Conservation (phyloP, 441 rosid species). For the Geranium incanum region DNA sequence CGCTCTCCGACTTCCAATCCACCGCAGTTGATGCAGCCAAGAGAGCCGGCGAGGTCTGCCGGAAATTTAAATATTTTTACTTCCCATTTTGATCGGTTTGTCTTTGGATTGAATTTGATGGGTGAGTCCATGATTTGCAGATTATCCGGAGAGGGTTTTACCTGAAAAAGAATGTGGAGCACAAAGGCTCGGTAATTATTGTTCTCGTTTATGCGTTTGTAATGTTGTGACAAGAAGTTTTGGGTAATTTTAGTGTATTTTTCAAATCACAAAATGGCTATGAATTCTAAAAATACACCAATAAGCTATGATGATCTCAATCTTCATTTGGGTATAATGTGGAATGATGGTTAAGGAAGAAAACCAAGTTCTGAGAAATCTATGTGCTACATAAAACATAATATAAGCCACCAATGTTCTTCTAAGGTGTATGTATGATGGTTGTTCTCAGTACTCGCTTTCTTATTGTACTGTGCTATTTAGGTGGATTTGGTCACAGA, state of each 20-base stretch:
- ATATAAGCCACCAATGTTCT: too few species aligned
- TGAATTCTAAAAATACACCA: too few species aligned
- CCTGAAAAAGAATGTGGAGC: slow-evolving; percentile 81
- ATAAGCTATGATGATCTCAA: too few species aligned
- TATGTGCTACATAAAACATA: too few species aligned
- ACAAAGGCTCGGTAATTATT: slow-evolving; percentile 66
- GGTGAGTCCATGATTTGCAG: slow-evolving; percentile 29
- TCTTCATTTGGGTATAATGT: too few species aligned
- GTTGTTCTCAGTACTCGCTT: not conserved
- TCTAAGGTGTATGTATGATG: not conserved
- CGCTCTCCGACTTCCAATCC: slow-evolving; percentile 42
- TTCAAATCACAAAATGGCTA: too few species aligned
- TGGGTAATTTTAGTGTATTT: not conserved
- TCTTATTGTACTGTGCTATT: slow-evolving; percentile 4
- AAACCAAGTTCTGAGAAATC: too few species aligned
- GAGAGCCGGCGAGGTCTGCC: slow-evolving; percentile 70
- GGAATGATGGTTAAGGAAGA: too few species aligned
- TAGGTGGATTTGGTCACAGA: slow-evolving; percentile 96
- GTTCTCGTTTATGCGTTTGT: not conserved
- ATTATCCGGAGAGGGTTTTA: slow-evolving; percentile 70
- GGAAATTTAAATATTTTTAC: not conserved
- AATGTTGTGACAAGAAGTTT: not conserved
- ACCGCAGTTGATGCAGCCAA: slow-evolving; percentile 82
- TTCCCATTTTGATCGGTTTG: not conserved
- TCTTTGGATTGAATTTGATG: not conserved